Evolutionary conservation across 202 grass and related monocot species (phyloP).

Genomic region (Schoenoplectus triqueter): DNA sequence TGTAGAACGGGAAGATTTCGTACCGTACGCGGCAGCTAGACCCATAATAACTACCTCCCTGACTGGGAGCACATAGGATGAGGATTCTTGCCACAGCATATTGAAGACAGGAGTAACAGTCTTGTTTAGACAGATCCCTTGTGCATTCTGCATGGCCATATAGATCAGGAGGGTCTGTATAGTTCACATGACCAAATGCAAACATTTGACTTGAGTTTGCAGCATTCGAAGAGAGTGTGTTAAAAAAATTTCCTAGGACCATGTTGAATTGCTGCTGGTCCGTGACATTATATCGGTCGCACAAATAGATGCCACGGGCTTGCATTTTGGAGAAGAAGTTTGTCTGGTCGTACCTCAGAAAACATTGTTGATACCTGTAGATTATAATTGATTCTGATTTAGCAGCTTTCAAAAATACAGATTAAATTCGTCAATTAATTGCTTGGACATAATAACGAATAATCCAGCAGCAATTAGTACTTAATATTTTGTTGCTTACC

Average conservation of each 20-base stretch:
- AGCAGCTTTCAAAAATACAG: too few relatives aligned
- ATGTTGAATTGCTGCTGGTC: not conserved
- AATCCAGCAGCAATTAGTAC: too few relatives aligned
- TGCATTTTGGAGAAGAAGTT: not conserved
- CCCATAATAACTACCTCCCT: not conserved
- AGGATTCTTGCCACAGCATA: not conserved
- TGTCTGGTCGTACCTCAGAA: not conserved
- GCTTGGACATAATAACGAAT: not conserved
- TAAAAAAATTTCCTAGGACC: not conserved
- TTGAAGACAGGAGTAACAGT: conserved; percentile 21
- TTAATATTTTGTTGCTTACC: not conserved
- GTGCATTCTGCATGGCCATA: conserved; percentile 26
- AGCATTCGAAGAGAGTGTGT: not conserved
- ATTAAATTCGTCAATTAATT: too few relatives aligned
- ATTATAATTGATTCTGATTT: too few relatives aligned
- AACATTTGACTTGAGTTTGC: not conserved
- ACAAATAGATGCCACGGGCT: not conserved
- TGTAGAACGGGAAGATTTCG: not conserved
- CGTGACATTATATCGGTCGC: not conserved
- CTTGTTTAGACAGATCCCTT: conserved; percentile 4
- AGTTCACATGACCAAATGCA: not conserved
- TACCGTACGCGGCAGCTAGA: conserved; percentile 12
- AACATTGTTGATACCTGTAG: not conserved
- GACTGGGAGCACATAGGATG: not conserved
- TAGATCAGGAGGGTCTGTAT: not conserved